A percentile compares a stretch with the other conserved stretches of the same genome.
Conservation (phyloP, 148 eudicot species). For the Vaccinium vitisidaea region DNA sequence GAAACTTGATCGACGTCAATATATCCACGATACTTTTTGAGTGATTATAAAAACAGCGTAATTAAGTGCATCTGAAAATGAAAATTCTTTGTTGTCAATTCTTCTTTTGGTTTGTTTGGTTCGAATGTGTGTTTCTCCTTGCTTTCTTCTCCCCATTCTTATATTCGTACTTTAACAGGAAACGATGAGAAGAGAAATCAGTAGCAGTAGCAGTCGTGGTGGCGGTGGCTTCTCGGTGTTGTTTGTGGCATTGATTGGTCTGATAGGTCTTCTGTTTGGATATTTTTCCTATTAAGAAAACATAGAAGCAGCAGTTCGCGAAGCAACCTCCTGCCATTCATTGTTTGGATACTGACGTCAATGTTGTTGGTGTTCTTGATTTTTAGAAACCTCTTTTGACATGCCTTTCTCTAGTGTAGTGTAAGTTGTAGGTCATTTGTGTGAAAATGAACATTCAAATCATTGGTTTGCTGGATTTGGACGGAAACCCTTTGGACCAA, state of each 20-base stretch:
- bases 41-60: neutral
- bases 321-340: slow-evolving; percentile 2
- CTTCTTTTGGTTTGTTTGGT: neutral
- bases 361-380: neutral
- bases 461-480: neutral
- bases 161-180: slow-evolving; percentile 6
- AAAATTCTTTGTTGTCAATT: neutral
- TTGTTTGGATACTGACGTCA: slow-evolving; percentile 13
- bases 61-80: neutral
- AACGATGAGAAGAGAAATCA: slow-evolving; percentile 16
- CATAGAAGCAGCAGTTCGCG: slow-evolving; percentile 11
- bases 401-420: neutral
- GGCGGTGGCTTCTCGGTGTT: slow-evolving; percentile 49
- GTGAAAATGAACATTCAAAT: neutral
- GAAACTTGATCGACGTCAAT: neutral
- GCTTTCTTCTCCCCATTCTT: neutral
- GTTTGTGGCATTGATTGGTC: slow-evolving; percentile 49
- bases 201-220: slow-evolving; percentile 14
- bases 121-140: neutral
- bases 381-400: slow-evolving; percentile 6
- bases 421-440: neutral
- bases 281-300: slow-evolving; percentile 27
- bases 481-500: neutral
- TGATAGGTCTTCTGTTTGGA: slow-evolving; percentile 61
- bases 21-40: neutral